Evolutionary conservation across 1,139 yeast species (phyloP).

Genomic region (Starmera stellimalicola): DNA sequence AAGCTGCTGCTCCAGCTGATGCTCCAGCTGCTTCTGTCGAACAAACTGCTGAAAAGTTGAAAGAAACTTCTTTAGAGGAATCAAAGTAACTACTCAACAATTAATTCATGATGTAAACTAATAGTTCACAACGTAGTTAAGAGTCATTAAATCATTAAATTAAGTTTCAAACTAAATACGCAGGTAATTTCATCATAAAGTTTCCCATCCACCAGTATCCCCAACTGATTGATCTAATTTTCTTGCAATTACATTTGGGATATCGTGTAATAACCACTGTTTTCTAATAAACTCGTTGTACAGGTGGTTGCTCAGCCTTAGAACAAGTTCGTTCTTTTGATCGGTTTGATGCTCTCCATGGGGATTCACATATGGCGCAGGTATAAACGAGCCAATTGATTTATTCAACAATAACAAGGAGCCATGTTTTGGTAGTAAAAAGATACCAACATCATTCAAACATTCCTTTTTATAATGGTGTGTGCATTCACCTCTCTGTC

Average conservation of each 20-base stretch:
- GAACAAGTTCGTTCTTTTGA: slow-evolving; percentile 61
- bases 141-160: not conserved
- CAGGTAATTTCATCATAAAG: slow-evolving; percentile 38
- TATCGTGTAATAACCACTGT: slow-evolving; percentile 73
- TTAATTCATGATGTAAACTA: not conserved
- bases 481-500: slow-evolving; percentile 54
- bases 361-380: slow-evolving; percentile 76
- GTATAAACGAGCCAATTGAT: slow-evolving; percentile 72
- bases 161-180: not conserved
- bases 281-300: slow-evolving; percentile 60
- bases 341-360: slow-evolving; percentile 86
- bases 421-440: slow-evolving; percentile 67
- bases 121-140: not conserved
- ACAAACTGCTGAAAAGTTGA: slow-evolving; percentile 24
- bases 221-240: slow-evolving; percentile 60
- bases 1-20: slow-evolving; percentile 12
- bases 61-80: slow-evolving; percentile 22
- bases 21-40: slow-evolving; percentile 16
- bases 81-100: not conserved
- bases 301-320: slow-evolving; percentile 51
- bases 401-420: slow-evolving; percentile 57
- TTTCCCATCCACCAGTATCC: slow-evolving; percentile 96
- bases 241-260: slow-evolving; percentile 70
- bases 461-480: slow-evolving; percentile 59
- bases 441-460: slow-evolving; percentile 64